Percentiles rank a stretch among this genome's conserved stretches.
Evolutionary conservation across 2,329 filamentous ascomycete species (phyloP).

Genomic region (Alternaria solani): DNA sequence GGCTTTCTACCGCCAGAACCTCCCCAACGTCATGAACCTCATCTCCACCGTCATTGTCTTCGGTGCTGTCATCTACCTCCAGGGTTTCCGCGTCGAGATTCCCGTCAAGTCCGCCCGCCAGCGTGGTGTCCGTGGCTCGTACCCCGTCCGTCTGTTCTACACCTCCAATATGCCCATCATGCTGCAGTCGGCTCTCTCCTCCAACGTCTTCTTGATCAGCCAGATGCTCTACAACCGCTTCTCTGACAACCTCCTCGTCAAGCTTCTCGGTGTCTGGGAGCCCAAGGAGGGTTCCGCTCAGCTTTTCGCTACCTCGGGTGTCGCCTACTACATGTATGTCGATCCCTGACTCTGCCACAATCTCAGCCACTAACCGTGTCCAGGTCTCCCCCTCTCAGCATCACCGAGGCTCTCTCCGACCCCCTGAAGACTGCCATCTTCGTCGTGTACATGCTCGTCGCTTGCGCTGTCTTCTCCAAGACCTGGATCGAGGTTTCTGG

Average conservation of each 20-base stretch:
- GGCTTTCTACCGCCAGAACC: conserved; percentile 99
- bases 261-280: conserved; percentile 98
- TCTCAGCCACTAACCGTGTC: conserved; percentile 22
- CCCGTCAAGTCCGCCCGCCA: conserved; percentile 99
- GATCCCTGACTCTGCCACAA: not conserved
- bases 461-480: conserved; percentile 99
- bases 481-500: conserved; percentile 99
- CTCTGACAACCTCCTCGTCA: conserved; percentile 97
- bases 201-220: conserved; percentile 98
- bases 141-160: conserved; percentile 99
- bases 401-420: conserved; percentile 95
- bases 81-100: conserved; percentile 99
- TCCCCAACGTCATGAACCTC: conserved; percentile 99
- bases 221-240: conserved; percentile 99
- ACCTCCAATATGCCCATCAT: conserved; percentile 99
- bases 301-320: conserved; percentile 89
- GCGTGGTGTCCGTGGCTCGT: conserved; percentile 96
- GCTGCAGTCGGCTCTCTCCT: conserved; percentile 97
- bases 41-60: conserved; percentile 93
- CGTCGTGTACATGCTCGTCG: conserved; percentile 96
- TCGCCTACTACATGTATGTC: conserved; percentile 92
- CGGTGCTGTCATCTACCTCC: conserved; percentile 97
- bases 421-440: conserved; percentile 96
- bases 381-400: conserved; percentile 88
- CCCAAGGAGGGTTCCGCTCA: conserved; percentile 94